These are phyloP conservation scores for Trypanosoma melophagium DNA, from an alignment of 208 protist species.

Conservation along the genomic window DNA sequence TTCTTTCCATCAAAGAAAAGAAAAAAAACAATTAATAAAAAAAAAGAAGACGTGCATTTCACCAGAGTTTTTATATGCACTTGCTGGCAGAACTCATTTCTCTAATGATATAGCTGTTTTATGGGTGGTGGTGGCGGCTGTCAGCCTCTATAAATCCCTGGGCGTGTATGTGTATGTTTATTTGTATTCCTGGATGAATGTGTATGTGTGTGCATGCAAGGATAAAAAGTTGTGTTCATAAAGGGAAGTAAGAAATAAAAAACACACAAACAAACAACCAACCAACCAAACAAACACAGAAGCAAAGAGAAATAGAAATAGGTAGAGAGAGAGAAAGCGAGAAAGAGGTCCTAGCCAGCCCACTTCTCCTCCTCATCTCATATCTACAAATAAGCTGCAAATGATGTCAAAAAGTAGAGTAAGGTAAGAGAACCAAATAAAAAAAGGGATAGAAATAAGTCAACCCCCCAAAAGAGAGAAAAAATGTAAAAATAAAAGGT, in stretches of 20 bases:
- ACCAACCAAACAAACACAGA: no score
- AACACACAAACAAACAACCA: background rate
- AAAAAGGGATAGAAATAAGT: background rate
- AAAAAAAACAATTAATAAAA: background rate
- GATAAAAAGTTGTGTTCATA: background rate
- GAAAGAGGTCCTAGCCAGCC: no score
- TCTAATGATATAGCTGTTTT: no score
- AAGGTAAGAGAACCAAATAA: no score
- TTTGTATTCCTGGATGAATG: slow-evolving; percentile 1
- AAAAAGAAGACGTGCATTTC: background rate
- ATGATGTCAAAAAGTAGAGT: no score
- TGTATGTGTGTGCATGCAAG: background rate
- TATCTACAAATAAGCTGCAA: no score
- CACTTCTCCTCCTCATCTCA: no score
- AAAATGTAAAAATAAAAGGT: background rate
- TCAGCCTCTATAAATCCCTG: no score
- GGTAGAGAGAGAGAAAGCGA: no score
- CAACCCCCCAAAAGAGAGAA: background rate
- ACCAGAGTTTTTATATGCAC: background rate
- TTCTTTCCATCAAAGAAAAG: background rate
- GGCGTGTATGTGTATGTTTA: background rate
- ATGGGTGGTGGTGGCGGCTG: no score
- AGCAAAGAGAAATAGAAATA: no score
- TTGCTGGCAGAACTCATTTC: no score
- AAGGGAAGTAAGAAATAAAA: background rate